Conservation (phyloP, 768 basidiomycete genomes). For the Tylopilus sp. region DNA sequence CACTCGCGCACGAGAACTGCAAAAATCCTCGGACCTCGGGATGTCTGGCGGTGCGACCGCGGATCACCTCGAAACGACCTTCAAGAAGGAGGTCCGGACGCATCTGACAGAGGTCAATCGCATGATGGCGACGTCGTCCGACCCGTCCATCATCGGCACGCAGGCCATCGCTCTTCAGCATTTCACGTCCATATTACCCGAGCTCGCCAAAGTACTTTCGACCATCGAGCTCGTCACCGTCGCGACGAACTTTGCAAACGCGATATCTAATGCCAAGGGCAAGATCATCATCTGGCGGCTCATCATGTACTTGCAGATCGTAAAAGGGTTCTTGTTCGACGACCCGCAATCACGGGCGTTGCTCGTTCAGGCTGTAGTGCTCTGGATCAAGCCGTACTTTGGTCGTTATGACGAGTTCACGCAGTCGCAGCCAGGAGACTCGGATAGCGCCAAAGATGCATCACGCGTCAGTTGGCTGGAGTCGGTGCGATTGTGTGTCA, state of each 20-base stretch:
- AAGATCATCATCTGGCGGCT: conserved; percentile 92
- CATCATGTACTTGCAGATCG: conserved; percentile 90
- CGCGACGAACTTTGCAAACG: conserved; percentile 83
- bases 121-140: conserved; percentile 81
- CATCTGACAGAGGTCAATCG: conserved; percentile 80
- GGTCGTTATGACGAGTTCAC: conserved; percentile 85
- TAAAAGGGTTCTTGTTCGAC: conserved; percentile 85
- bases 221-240: conserved; percentile 84
- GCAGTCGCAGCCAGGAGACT: conserved; percentile 60
- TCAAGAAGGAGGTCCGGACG: conserved; percentile 77
- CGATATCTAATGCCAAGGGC: conserved; percentile 72
- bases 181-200: conserved; percentile 89
- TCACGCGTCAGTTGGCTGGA: conserved; percentile 89
- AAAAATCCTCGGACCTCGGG: conserved; percentile 75
- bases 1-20: conserved; percentile 82
- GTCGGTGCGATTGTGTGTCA: conserved; percentile 83
- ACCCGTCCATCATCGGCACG: conserved; percentile 89
- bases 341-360: conserved; percentile 72
- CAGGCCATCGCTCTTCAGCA: conserved; percentile 93
- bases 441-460: conserved; percentile 62
- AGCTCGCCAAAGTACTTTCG: conserved; percentile 76
- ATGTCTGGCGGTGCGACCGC: conserved; percentile 80
- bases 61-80: conserved; percentile 79
- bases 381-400: conserved; percentile 95
- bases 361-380: conserved; percentile 82